Conservation (phyloP, 2,329 filamentous ascomycete genomes). For the Rhynchosporium graminicola region DNA sequence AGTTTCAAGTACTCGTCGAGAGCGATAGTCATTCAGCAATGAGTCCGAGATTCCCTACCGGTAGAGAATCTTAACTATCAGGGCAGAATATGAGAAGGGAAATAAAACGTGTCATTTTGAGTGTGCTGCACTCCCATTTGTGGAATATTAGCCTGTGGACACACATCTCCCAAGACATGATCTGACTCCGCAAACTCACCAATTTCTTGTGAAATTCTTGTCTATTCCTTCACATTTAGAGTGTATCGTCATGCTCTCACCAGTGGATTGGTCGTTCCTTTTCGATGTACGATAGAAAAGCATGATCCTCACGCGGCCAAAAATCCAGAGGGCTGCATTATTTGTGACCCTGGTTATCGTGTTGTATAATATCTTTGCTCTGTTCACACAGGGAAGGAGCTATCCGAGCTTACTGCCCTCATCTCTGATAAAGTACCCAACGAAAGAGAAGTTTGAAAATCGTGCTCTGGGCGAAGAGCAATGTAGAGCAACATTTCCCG, state of each 20-base stretch:
- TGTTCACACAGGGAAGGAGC: background rate
- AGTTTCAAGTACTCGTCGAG: too few relatives aligned
- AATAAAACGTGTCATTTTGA: slow-evolving; percentile 17
- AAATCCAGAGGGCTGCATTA: background rate
- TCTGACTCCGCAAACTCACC: background rate
- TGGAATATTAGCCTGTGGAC: slow-evolving; percentile 16
- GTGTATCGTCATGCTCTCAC: background rate
- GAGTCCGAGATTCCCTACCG: too few relatives aligned
- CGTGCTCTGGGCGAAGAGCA: slow-evolving; percentile 44
- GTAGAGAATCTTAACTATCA: background rate
- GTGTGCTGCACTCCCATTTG: slow-evolving; percentile 17
- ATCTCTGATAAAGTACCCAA: background rate
- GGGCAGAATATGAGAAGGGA: background rate
- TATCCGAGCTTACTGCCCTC: background rate
- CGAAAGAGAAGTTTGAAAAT: slow-evolving; percentile 18
- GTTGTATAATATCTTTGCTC: background rate
- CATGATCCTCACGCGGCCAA: background rate
- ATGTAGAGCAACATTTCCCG: slow-evolving; percentile 49
- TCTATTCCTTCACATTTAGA: background rate
- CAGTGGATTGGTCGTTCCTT: background rate
- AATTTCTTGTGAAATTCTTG: slow-evolving; percentile 6
- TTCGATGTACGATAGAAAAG: background rate
- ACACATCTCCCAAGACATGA: slow-evolving; percentile 1
- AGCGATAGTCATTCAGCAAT: too few relatives aligned
- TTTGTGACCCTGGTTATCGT: background rate